These are phyloP conservation scores for Alternaria burnsii DNA, from an alignment of 2,329 filamentous ascomycete genomes.

Conservation along the genomic window DNA sequence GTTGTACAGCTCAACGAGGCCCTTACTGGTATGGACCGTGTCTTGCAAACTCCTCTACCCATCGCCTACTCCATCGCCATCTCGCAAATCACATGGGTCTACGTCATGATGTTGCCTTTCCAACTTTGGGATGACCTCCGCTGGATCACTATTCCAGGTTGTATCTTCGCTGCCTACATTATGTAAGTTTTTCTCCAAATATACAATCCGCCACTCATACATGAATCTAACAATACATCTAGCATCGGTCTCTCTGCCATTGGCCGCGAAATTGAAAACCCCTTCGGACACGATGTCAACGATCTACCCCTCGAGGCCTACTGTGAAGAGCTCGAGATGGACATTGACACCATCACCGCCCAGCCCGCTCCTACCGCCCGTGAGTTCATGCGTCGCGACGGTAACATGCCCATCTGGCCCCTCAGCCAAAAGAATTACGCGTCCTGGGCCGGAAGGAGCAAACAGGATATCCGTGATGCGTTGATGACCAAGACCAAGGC, in stretches of 20 bases:
- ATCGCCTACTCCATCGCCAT: slow-evolving; percentile 86
- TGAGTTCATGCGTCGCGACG: slow-evolving; percentile 60
- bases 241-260: slow-evolving; percentile 75
- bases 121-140: slow-evolving; percentile 71
- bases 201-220: too few relatives aligned
- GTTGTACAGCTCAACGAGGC: slow-evolving; percentile 75
- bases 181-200: slow-evolving; percentile 55
- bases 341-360: slow-evolving; percentile 77
- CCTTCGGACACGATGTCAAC: slow-evolving; percentile 85
- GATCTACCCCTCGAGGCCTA: slow-evolving; percentile 71
- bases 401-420: slow-evolving; percentile 67
- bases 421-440: slow-evolving; percentile 56
- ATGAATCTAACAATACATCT: background rate
- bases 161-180: slow-evolving; percentile 77
- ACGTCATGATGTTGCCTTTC: slow-evolving; percentile 82
- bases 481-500: slow-evolving; percentile 54
- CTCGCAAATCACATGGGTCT: slow-evolving; percentile 85
- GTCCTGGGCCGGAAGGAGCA: slow-evolving; percentile 48
- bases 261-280: slow-evolving; percentile 84
- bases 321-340: slow-evolving; percentile 76
- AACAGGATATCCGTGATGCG: slow-evolving; percentile 55
- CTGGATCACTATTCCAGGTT: slow-evolving; percentile 83
- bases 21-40: slow-evolving; percentile 75
- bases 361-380: slow-evolving; percentile 60
- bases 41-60: slow-evolving; percentile 82